These are phyloP conservation scores for Vigna radiata DNA, from an alignment of 306 rosid genomes.

Conservation along the genomic window DNA sequence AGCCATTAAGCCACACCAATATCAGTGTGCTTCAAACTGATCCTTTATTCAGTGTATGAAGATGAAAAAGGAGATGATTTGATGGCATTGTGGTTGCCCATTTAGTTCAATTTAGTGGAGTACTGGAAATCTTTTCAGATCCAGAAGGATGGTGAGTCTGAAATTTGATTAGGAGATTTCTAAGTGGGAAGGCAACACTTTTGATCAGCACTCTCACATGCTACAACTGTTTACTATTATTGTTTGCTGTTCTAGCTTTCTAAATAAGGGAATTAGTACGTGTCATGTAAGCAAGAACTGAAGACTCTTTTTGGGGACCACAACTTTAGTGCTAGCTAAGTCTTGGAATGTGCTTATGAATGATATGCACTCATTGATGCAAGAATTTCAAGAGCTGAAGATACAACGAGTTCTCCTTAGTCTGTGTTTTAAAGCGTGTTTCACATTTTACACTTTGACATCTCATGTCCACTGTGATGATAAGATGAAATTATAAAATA, in stretches of 20 bases:
- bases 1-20: background rate
- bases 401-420: background rate
- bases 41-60: background rate
- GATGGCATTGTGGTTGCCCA: slow-evolving; percentile 14
- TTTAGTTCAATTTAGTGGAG: slow-evolving; percentile 9
- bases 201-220: slow-evolving; percentile 7
- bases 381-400: background rate
- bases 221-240: background rate
- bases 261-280: background rate
- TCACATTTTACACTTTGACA: background rate
- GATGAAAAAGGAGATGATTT: background rate
- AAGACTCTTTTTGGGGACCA: background rate
- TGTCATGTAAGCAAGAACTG: background rate
- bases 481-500: no score
- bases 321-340: background rate
- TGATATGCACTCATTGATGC: background rate
- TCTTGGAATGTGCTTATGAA: background rate
- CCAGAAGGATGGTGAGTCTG: background rate
- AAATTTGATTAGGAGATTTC: background rate
- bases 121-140: background rate
- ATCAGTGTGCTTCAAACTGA: background rate
- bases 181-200: slow-evolving; percentile 1
- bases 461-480: no score
- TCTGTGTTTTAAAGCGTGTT: background rate
- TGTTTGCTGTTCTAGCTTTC: slow-evolving; percentile 16